phyloP scores from a whole-genome alignment of 371 early-diverging fungal genomes.

The Mortierella sp. region DNA sequence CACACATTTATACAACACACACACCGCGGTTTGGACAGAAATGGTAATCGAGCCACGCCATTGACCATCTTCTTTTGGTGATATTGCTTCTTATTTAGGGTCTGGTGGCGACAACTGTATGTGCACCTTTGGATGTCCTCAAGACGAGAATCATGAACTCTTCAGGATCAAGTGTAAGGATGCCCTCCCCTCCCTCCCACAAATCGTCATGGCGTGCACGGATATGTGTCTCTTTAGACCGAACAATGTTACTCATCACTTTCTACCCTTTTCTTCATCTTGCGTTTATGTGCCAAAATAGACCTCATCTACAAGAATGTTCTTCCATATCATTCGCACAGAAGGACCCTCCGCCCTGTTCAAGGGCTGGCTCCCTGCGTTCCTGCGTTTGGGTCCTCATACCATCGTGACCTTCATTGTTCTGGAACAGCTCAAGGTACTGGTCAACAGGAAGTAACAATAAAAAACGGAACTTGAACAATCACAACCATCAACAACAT shows the following conservation, averaged over 20 bases:
- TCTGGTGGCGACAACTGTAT: slow-evolving; percentile 89
- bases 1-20: too few species aligned
- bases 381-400: slow-evolving; percentile 85
- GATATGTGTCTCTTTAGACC: too few species aligned
- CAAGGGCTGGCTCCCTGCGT: slow-evolving; percentile 91
- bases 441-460: slow-evolving; percentile 41
- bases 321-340: slow-evolving; percentile 45
- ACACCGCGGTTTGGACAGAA: too few species aligned
- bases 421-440: slow-evolving; percentile 70
- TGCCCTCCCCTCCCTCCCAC: too few species aligned
- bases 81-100: slow-evolving; percentile 58
- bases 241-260: too few species aligned
- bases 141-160: slow-evolving; percentile 92
- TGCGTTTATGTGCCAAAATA: too few species aligned
- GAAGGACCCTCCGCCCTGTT: slow-evolving; percentile 87
- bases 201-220: too few species aligned
- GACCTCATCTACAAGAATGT: slow-evolving; percentile 43
- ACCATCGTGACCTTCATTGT: slow-evolving; percentile 89
- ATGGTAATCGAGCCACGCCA: too few species aligned
- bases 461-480: neutral
- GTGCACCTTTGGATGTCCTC: slow-evolving; percentile 89
- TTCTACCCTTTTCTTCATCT: neutral
- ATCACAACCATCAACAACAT: neutral
- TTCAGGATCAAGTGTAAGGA: slow-evolving; percentile 49
- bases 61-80: neutral